These are phyloP conservation scores for Alternaria gaisen DNA, from an alignment of 2,329 filamentous ascomycete species.

Conservation along the genomic window DNA sequence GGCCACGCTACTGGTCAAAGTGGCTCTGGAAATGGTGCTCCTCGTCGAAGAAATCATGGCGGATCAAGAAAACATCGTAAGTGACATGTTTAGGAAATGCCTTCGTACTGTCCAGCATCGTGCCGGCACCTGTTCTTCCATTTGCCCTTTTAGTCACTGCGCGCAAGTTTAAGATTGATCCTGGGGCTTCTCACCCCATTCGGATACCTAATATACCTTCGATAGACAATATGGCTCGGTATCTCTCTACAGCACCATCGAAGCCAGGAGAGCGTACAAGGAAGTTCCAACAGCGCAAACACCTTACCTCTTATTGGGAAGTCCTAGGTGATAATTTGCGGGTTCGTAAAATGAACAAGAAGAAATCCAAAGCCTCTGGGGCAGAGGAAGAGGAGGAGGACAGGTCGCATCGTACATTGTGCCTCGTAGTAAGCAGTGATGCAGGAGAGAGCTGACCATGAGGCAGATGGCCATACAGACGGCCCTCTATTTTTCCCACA, in stretches of 20 bases:
- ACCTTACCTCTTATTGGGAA: background rate
- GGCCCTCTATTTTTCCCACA: background rate
- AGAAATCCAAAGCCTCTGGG: background rate
- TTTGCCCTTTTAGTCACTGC: background rate
- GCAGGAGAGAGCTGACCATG: background rate
- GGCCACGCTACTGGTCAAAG: background rate
- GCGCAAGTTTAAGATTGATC: background rate
- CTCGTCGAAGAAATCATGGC: background rate
- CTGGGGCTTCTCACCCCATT: background rate
- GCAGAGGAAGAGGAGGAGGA: background rate
- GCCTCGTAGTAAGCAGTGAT: background rate
- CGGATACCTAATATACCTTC: background rate
- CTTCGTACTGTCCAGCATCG: background rate
- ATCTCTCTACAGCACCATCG: background rate
- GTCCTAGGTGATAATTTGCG: background rate
- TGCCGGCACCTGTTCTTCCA: background rate
- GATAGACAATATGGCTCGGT: background rate
- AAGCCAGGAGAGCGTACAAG: background rate
- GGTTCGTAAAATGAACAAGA: background rate
- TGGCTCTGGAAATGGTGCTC: background rate
- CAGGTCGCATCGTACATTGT: background rate
- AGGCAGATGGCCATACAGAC: background rate
- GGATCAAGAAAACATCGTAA: background rate
- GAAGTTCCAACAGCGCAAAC: background rate
- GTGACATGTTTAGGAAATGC: background rate